These are phyloP conservation scores for Telfairia occidentalis DNA, from an alignment of 331 rosid species.

Conservation along the genomic window DNA sequence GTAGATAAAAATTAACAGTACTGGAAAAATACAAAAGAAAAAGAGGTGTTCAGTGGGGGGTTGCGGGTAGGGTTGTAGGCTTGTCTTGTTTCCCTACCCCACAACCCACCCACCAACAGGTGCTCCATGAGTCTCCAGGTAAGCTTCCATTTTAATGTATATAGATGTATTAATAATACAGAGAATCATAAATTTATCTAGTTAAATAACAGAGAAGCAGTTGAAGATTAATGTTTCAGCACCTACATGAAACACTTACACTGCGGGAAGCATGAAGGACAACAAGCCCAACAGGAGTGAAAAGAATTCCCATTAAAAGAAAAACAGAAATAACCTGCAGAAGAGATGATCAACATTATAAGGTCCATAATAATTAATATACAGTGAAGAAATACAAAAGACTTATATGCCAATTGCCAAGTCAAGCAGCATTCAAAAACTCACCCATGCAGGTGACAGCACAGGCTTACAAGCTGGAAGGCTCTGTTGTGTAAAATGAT, in stretches of 20 bases:
- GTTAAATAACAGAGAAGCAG: neutral
- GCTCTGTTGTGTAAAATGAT: slow-evolving; percentile 74
- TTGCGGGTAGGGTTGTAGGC: too few relatives aligned
- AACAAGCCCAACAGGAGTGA: slow-evolving; percentile 76
- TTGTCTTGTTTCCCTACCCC: too few relatives aligned
- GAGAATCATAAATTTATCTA: neutral
- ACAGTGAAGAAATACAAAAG: slow-evolving; percentile 9
- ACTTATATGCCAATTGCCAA: neutral
- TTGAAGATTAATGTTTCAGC: slow-evolving; percentile 7
- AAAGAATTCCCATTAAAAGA: slow-evolving; percentile 47
- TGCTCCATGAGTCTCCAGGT: neutral
- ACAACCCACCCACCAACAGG: too few relatives aligned
- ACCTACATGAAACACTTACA: slow-evolving; percentile 33
- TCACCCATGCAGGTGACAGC: slow-evolving; percentile 75
- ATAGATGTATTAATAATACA: neutral
- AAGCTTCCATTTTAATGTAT: neutral
- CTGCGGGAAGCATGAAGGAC: slow-evolving; percentile 50
- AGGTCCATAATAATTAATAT: slow-evolving; percentile 1
- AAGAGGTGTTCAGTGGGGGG: too few relatives aligned
- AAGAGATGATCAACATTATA: slow-evolving; percentile 18
- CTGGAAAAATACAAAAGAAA: too few relatives aligned
- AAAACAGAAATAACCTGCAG: slow-evolving; percentile 72
- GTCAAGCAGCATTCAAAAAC: slow-evolving; percentile 22
- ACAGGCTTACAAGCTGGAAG: slow-evolving; percentile 96
- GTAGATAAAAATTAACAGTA: too few relatives aligned